Evolutionary conservation across 768 basidiomycete species (phyloP), one percentile per base, ranked within the genome.

Genomic region (Lanmaoa rubissima): DNA sequence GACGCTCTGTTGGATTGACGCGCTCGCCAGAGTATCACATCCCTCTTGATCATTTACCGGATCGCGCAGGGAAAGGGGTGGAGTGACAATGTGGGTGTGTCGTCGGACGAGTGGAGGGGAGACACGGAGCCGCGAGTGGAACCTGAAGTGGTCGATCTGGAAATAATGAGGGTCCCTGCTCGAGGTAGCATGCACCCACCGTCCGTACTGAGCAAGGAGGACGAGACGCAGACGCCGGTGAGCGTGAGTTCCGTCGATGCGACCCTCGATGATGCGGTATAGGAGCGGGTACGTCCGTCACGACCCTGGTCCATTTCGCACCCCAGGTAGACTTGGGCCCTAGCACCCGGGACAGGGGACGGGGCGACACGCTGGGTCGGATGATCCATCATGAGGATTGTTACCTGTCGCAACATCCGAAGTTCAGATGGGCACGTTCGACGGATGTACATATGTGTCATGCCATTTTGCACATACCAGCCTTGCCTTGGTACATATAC

Each of bases 11-110:
- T 40, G 19, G n/a, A 24, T 36, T n/a, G 45, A 48, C 35, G 14
- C 7, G 16, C 49, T 14, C 14, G 4, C 39, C 14, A 65, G 64
- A 14, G 48, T 36, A 66, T 66, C 32, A 21, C 61, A 6, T 50
- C 64, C 1, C n/a, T 63, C 26, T 28, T 65, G 45, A 66, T 65
- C 36, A 57, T 65, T 2, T 65, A 63, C 42, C 61, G 64, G 12
- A 66, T 65, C n/a, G 53, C 64, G 0, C 53, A 46, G 2, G 64
- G 64, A 2, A 57, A 57, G 17, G 64, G 32, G 14, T 66, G 64
- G 64, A 53, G 10, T 26, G 47, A 53, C 13, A 36, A 51, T 4
- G 28, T 36, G 1, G 46, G 5, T 0, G 61, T 65, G 34, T 44
- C 61, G 17, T 24, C 64, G 5, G 21, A 7, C 16, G 64, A 63